Conservation (phyloP, 2,329 filamentous ascomycete species). For the Aspergillus costaricaensis region DNA sequence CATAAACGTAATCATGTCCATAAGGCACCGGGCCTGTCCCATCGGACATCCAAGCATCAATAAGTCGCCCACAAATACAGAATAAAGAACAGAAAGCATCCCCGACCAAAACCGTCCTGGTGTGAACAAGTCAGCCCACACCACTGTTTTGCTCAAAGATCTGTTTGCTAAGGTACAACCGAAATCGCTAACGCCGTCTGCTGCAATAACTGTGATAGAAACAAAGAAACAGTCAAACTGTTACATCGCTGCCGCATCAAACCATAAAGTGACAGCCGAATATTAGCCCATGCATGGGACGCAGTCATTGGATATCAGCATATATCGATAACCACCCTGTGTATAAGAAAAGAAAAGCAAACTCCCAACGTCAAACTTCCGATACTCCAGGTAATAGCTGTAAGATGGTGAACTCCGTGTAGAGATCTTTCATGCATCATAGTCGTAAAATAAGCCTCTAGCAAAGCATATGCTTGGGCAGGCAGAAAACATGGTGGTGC, state of each 20-base stretch:
- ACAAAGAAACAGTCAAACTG: conserved; percentile 6
- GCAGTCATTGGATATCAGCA: conserved; percentile 8
- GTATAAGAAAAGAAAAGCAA: conserved; percentile 8
- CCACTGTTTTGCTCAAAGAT: conserved; percentile 5
- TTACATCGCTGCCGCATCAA: conserved; percentile 15
- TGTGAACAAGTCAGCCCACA: neutral
- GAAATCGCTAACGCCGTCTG: conserved; percentile 28
- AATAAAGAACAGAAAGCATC: neutral
- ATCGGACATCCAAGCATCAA: neutral
- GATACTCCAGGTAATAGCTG: conserved; percentile 29
- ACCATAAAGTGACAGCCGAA: conserved; percentile 10
- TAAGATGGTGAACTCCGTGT: conserved; percentile 25
- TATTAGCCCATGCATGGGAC: conserved; percentile 11
- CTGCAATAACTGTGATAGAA: conserved; percentile 23
- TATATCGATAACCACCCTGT: conserved; percentile 8
- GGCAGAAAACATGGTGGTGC: conserved; percentile 1
- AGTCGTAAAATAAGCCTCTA: conserved; percentile 29
- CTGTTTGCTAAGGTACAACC: conserved; percentile 13
- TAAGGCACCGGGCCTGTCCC: conserved; percentile 7
- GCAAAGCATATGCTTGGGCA: conserved; percentile 25
- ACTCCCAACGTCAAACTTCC: conserved; percentile 22
- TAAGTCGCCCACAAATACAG: conserved; percentile 2
- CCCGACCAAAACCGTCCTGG: neutral
- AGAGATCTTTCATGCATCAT: conserved; percentile 39
- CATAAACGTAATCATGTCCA: neutral